Evolutionary conservation across 2,329 filamentous ascomycete species (phyloP), one percentile per base, ranked within the genome.

Genomic region (Fusarium sp.): DNA sequence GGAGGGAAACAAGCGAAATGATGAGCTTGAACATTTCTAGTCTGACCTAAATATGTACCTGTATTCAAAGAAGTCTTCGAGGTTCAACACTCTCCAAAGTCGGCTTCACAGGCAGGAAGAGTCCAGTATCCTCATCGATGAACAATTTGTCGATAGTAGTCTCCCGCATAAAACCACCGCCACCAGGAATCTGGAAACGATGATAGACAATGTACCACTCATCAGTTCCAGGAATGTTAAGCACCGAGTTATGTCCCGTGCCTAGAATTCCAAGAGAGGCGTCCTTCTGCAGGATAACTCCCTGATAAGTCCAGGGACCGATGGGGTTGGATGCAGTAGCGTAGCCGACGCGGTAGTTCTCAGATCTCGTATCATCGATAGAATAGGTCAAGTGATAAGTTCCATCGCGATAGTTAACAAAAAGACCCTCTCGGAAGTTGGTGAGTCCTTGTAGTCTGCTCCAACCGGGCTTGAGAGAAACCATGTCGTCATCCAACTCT

Each of bases 171-270:
- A 82, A 86, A 1, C 85, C 86, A 65, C 85, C 80, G 0, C 86
- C 86, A 45, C 80, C 77, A 0, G 86, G 85, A 34, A 87, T 87
- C 5, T 75, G 79, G 65, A 87, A 87, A 2, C 86, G 82, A 69
- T 87, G 86, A 58, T 87, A 87, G 0, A 82, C 85, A 35, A 88
- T 87, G 66, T 85, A 86, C 86, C 86, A 87, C 27, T 86, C 81
- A 69, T 87, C 85, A 1, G 85, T 86, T 0, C 82, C 83, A 0
- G 85, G 85, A 2, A 87, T 81, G 45, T 86, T 85, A 20, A 87
- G 71, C 4, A 87, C 82, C 0, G 84, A 86, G 73, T 84, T 82
- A 67, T 86, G 84, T 0, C 85, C 86, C 0, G 85, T 86, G 0
- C 79, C 85, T 7, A 87, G 76, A n/a, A 87, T 86, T 0, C 84